A percentile compares a stretch with the other conserved stretches of the same genome.
Evolutionary conservation across 1,284 basidiomycete genomes (phyloP).

Genomic region (Rhodotorula sp.): DNA sequence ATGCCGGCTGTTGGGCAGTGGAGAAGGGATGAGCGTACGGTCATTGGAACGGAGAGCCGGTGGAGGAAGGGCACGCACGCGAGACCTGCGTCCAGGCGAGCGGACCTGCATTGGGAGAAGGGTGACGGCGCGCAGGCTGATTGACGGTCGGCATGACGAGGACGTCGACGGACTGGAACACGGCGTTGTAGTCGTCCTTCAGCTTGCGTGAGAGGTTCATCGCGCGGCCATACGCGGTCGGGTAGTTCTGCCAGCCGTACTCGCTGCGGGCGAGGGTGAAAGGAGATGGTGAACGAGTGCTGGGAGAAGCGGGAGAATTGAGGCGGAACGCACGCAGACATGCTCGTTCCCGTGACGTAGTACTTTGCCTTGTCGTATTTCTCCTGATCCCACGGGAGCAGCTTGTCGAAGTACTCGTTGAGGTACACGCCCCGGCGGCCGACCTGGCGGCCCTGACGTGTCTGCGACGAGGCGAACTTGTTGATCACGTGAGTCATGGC

Average conservation of each 20-base stretch:
- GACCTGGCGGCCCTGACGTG: conserved; percentile 45
- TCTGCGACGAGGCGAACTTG: conserved; percentile 40
- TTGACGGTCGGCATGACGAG: conserved; percentile 56
- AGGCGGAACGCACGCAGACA: conserved; percentile 15
- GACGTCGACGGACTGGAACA: conserved; percentile 54
- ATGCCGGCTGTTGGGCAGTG: conserved; percentile 23
- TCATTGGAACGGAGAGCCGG: not conserved
- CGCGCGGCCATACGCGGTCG: conserved; percentile 51
- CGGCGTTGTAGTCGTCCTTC: conserved; percentile 53
- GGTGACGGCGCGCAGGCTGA: conserved; percentile 27
- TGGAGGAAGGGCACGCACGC: no score
- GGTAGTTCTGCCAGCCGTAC: conserved; percentile 50
- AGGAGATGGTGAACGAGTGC: not conserved
- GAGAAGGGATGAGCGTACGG: no score
- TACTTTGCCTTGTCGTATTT: conserved; percentile 52
- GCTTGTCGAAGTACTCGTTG: conserved; percentile 52
- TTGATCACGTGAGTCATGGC: conserved; percentile 43
- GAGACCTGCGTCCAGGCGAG: conserved; percentile 28
- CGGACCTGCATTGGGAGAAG: conserved; percentile 24
- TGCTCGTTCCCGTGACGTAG: conserved; percentile 41
- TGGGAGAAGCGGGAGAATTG: no score
- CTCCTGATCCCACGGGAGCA: conserved; percentile 55
- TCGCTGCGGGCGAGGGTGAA: conserved; percentile 20
- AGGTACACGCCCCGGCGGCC: conserved; percentile 52
- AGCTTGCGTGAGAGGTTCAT: conserved; percentile 56